These are phyloP conservation scores for Helenozyma rhizophorensis DNA, from an alignment of 805 yeast species.

Conservation along the genomic window DNA sequence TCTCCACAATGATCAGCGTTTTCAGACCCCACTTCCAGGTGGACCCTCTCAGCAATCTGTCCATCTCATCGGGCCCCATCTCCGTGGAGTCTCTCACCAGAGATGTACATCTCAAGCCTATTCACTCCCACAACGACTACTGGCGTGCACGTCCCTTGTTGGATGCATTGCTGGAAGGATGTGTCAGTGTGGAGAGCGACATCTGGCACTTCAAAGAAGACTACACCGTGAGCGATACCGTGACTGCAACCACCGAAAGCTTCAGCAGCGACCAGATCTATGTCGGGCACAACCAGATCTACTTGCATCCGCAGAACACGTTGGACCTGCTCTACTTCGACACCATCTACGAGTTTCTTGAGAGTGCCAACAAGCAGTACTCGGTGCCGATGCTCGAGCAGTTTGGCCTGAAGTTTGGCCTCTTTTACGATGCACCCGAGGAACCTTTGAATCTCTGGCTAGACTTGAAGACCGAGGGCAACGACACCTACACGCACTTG, in stretches of 20 bases:
- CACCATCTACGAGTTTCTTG: slow-evolving; percentile 47
- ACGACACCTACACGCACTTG: slow-evolving; percentile 43
- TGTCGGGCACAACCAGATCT: slow-evolving; percentile 58
- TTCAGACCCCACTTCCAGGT: slow-evolving; percentile 5
- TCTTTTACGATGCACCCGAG: slow-evolving; percentile 41
- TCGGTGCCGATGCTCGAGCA: slow-evolving; percentile 13
- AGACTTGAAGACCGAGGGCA: slow-evolving; percentile 58
- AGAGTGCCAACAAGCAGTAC: slow-evolving; percentile 40
- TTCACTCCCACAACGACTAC: slow-evolving; percentile 71
- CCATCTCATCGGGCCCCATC: not conserved
- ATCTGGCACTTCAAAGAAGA: slow-evolving; percentile 46
- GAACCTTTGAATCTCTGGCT: slow-evolving; percentile 57
- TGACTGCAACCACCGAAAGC: slow-evolving; percentile 18
- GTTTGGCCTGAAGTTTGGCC: slow-evolving; percentile 21
- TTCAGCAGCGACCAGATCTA: slow-evolving; percentile 34
- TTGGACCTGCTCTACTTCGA: slow-evolving; percentile 48
- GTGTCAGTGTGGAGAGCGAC: slow-evolving; percentile 63
- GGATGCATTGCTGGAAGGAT: slow-evolving; percentile 55
- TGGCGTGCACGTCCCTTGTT: slow-evolving; percentile 56
- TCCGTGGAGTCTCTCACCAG: slow-evolving; percentile 26
- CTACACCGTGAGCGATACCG: slow-evolving; percentile 26
- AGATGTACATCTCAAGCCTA: slow-evolving; percentile 37
- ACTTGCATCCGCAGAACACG: slow-evolving; percentile 43
- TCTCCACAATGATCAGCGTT: slow-evolving; percentile 9
- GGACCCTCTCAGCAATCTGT: no score